Conservation (phyloP, 441 rosid genomes). For the Sinapis alba region DNA sequence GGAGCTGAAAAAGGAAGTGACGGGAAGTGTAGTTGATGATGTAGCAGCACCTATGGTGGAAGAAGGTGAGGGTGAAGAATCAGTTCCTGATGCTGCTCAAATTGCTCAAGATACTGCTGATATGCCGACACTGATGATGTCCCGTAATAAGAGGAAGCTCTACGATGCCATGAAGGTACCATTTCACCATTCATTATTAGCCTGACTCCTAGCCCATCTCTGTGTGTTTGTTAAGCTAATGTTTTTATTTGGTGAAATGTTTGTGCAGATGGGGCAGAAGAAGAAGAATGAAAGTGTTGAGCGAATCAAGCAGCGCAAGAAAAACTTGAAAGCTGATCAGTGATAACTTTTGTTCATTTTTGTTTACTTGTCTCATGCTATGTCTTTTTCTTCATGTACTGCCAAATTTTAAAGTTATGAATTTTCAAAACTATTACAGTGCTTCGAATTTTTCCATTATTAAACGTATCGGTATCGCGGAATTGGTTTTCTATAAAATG, state of each 20-base stretch:
- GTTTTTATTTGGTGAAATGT: conserved; percentile 21
- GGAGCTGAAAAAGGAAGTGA: conserved; percentile 72
- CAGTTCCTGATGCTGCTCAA: conserved; percentile 45
- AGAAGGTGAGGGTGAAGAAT: conserved; percentile 44
- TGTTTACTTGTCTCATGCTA: background rate
- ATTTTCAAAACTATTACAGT: background rate
- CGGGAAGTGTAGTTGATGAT: conserved; percentile 30
- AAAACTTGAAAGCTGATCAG: conserved; percentile 42
- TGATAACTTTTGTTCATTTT: background rate
- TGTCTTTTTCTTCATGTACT: conserved; percentile 8
- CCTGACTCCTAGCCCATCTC: background rate
- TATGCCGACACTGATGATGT: conserved; percentile 50
- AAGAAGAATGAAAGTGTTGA: conserved; percentile 49
- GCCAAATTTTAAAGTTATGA: conserved; percentile 7
- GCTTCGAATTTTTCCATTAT: background rate
- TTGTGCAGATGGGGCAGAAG: conserved; percentile 49
- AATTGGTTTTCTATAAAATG: background rate
- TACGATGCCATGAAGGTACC: conserved; percentile 70
- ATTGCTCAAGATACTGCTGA: conserved; percentile 47
- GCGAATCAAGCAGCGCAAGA: conserved; percentile 75
- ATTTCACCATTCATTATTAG: background rate
- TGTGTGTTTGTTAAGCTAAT: background rate
- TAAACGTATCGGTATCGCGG: background rate
- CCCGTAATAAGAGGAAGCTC: conserved; percentile 70
- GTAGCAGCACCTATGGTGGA: conserved; percentile 3